Percentiles rank a stretch among this genome's conserved stretches.
phyloP scores from a whole-genome alignment of 192 early-diverging fungal species.

The Martensiomyces pterosporus region DNA sequence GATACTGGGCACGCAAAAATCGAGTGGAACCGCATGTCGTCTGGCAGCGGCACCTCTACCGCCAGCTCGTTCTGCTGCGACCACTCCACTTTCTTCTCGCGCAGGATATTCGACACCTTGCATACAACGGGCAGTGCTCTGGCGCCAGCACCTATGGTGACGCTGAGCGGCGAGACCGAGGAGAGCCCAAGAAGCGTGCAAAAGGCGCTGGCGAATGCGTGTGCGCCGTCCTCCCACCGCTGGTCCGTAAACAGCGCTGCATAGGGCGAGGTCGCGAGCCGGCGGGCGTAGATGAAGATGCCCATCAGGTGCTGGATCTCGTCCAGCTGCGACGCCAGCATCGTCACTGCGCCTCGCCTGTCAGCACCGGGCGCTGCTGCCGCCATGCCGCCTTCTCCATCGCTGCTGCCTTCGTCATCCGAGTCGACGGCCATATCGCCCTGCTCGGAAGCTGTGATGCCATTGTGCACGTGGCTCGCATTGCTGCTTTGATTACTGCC shows the following conservation, averaged over 20 bases:
- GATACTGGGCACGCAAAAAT: constrained; percentile 96
- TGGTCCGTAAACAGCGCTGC: constrained; percentile 42
- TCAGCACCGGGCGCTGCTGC: no score
- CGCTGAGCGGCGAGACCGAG: constrained; percentile 21
- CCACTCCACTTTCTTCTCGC: constrained; percentile 84
- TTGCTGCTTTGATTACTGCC: no score
- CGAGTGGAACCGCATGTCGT: constrained; percentile 85
- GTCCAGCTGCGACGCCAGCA: constrained; percentile 11
- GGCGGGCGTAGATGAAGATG: constrained; percentile 51
- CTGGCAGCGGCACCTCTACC: constrained; percentile 85
- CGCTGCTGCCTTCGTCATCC: no score
- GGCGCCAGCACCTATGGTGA: constrained; percentile 72
- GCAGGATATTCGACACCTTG: constrained; percentile 85
- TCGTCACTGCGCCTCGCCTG: no score
- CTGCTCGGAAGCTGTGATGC: no score
- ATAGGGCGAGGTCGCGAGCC: constrained; percentile 71
- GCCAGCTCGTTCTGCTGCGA: constrained; percentile 87
- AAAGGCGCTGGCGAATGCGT: constrained; percentile 21
- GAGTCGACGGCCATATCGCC: no score
- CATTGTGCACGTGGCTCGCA: no score
- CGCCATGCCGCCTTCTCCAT: no score
- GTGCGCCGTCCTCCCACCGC: constrained; percentile 35
- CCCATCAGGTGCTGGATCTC: constrained; percentile 56
- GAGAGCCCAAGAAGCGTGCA: constrained; percentile 31
- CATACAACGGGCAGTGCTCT: constrained; percentile 86